These are phyloP conservation scores for Centella asiatica DNA, from an alignment of 129 eudicot genomes.

Conservation along the genomic window DNA sequence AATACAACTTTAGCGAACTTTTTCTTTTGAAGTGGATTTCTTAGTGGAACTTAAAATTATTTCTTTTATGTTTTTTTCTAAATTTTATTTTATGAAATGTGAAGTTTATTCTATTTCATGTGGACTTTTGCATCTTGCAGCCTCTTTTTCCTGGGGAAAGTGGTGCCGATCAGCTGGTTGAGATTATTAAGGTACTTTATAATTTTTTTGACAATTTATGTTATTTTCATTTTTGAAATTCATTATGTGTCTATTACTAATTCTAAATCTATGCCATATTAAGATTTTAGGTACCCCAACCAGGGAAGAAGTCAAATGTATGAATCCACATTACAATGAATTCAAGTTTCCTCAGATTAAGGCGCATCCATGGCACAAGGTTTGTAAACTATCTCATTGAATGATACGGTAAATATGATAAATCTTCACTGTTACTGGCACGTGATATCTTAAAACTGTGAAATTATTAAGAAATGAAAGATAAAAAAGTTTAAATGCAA, in stretches of 20 bases:
- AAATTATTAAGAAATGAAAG: not conserved
- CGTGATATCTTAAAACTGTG: not conserved
- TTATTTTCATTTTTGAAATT: not conserved
- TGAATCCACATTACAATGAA: constrained; percentile 94
- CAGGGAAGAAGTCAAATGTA: constrained; percentile 94
- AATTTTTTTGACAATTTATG: not conserved
- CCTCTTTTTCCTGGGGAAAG: constrained; percentile 99
- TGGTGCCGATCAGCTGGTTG: constrained; percentile 94
- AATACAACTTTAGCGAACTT: too few species aligned
- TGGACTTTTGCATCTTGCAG: constrained; percentile 34
- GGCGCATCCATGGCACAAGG: constrained; percentile 99
- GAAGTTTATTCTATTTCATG: too few species aligned
- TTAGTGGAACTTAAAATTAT: too few species aligned
- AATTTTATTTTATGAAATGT: too few species aligned
- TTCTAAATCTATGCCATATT: not conserved
- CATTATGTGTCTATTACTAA: constrained; percentile 1
- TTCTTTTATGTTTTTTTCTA: too few species aligned
- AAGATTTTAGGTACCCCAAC: constrained; percentile 98
- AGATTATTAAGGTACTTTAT: constrained; percentile 68
- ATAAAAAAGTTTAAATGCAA: constrained; percentile 7
- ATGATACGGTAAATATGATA: not conserved
- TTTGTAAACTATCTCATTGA: constrained; percentile 12
- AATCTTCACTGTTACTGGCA: not conserved
- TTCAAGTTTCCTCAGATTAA: constrained; percentile 95
- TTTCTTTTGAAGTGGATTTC: too few species aligned